phyloP scores from a whole-genome alignment of 164 flowering plant genomes.

The Saururus chinensis region DNA sequence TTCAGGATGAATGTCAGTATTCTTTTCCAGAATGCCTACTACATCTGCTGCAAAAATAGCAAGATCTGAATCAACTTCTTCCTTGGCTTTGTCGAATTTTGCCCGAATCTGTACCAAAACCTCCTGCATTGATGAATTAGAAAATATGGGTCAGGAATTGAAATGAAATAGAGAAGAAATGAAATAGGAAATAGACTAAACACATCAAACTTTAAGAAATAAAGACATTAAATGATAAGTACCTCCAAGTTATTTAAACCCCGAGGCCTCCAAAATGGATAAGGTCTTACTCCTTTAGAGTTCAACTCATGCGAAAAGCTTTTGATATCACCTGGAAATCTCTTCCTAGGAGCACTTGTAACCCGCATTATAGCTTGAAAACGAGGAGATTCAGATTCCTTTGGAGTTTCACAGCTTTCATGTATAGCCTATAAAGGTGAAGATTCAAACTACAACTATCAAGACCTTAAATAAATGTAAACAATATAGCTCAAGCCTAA shows the following conservation, averaged over 20 bases:
- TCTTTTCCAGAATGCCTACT: conserved; percentile 83
- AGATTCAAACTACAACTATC: neutral
- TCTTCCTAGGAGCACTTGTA: conserved; percentile 92
- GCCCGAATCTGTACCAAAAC: conserved; percentile 70
- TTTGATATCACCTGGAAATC: conserved; percentile 83
- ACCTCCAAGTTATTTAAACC: conserved; percentile 89
- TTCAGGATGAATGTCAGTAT: conserved; percentile 85
- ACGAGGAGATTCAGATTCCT: conserved; percentile 99
- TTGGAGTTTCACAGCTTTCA: conserved; percentile 77
- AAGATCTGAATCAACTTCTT: conserved; percentile 95
- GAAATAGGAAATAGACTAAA: neutral
- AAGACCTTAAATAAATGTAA: neutral
- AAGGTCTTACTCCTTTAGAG: conserved; percentile 97
- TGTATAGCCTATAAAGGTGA: conserved; percentile 40
- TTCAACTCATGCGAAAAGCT: conserved; percentile 98
- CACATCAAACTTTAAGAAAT: neutral
- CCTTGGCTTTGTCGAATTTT: conserved; percentile 97
- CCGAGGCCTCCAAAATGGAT: conserved; percentile 98
- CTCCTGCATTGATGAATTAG: conserved; percentile 42
- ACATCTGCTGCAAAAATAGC: conserved; percentile 93
- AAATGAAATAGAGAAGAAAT: neutral
- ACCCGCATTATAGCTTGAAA: conserved; percentile 95
- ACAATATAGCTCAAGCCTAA: neutral
- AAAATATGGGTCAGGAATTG: neutral
- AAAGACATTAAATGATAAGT: conserved; percentile 4